Conservation (phyloP, 805 yeast genomes). For the Blastobotrys terrestris region DNA sequence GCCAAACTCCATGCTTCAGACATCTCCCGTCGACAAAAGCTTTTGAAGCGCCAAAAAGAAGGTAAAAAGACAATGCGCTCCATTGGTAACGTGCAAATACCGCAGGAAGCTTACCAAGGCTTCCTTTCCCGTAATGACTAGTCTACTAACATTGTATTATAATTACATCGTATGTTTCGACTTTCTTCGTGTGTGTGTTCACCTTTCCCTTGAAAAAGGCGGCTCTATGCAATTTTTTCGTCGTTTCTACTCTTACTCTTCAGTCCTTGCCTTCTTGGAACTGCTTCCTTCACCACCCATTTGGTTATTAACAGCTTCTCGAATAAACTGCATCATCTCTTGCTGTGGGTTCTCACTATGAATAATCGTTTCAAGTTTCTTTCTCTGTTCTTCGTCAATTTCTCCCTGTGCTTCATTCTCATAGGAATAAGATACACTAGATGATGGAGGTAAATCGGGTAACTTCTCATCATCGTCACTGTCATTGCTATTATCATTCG, state of each 20-base stretch:
- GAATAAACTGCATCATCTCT: slow-evolving; percentile 60
- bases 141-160: slow-evolving; percentile 8
- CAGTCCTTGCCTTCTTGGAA: slow-evolving; percentile 1
- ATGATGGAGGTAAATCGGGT: slow-evolving; percentile 15
- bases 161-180: background rate
- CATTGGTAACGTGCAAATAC: slow-evolving; percentile 69
- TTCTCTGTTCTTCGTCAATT: slow-evolving; percentile 50
- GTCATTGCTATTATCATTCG: slow-evolving; percentile 13
- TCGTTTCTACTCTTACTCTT: background rate
- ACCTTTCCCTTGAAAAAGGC: no score
- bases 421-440: slow-evolving; percentile 21
- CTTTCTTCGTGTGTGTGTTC: background rate
- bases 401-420: slow-evolving; percentile 33
- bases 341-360: slow-evolving; percentile 79
- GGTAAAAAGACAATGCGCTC: slow-evolving; percentile 84
- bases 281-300: slow-evolving; percentile 20
- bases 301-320: slow-evolving; percentile 58
- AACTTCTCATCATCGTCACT: slow-evolving; percentile 18
- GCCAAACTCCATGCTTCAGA: slow-evolving; percentile 93
- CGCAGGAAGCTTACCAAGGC: slow-evolving; percentile 84
- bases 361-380: slow-evolving; percentile 61
- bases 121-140: slow-evolving; percentile 41
- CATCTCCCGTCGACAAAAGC: slow-evolving; percentile 80
- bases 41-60: slow-evolving; percentile 82
- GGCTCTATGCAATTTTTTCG: no score